Percentiles rank a stretch among this genome's conserved stretches.
Conservation (phyloP, 352 stramenopile genomes). For the Phytophthora meadii region DNA sequence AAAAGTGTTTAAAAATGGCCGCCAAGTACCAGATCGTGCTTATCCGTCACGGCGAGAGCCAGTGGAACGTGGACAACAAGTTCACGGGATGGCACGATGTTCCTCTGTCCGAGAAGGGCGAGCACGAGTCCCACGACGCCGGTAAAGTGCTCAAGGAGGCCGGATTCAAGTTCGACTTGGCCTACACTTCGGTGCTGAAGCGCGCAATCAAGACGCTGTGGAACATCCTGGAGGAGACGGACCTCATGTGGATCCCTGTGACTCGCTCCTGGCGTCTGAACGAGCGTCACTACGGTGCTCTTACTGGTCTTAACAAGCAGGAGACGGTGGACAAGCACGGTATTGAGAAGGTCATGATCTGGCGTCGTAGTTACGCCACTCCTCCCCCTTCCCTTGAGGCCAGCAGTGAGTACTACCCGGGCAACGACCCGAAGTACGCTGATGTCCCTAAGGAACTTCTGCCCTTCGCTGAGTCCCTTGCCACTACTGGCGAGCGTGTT, state of each 20-base stretch:
- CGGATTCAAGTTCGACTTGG: slow-evolving; percentile 95
- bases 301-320: slow-evolving; percentile 99
- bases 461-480: slow-evolving; percentile 94
- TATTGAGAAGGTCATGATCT: slow-evolving; percentile 98
- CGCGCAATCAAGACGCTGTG: slow-evolving; percentile 98
- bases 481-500: slow-evolving; percentile 94
- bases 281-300: slow-evolving; percentile 98
- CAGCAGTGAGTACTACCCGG: slow-evolving; percentile 90
- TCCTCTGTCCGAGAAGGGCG: slow-evolving; percentile 87
- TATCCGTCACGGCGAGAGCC: slow-evolving; percentile 96
- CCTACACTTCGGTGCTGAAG: slow-evolving; percentile 97
- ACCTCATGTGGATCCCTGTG: slow-evolving; percentile 98
- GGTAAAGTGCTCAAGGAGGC: slow-evolving; percentile 94
- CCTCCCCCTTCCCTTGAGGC: slow-evolving; percentile 93
- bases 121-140: slow-evolving; percentile 94
- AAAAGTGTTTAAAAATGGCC: slow-evolving; percentile 23
- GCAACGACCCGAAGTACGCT: slow-evolving; percentile 92
- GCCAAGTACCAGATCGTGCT: slow-evolving; percentile 90
- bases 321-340: slow-evolving; percentile 99
- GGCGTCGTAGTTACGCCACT: slow-evolving; percentile 97
- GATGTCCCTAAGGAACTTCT: slow-evolving; percentile 91
- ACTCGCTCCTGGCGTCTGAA: slow-evolving; percentile 96
- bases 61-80: slow-evolving; percentile 98
- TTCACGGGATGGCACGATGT: slow-evolving; percentile 99
- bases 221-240: slow-evolving; percentile 96